These are phyloP conservation scores for Polysphondylium violaceum DNA, from an alignment of 78 protist species.

Conservation along the genomic window DNA sequence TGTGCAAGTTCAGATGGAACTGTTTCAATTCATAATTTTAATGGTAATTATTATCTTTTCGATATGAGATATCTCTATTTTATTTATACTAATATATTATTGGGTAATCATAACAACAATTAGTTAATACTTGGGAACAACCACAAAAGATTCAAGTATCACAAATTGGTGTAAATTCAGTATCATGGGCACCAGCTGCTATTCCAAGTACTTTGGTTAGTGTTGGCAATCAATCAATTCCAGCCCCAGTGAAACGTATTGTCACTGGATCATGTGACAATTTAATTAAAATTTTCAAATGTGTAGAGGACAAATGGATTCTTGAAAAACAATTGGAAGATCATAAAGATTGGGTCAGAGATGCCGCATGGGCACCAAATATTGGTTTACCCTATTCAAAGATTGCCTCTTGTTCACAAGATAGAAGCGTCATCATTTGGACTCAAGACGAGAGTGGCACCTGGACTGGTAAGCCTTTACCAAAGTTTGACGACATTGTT, in stretches of 20 bases:
- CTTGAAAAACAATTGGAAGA: constrained; percentile 47
- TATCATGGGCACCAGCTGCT: constrained; percentile 94
- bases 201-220: constrained; percentile 53
- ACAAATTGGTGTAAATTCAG: constrained; percentile 91
- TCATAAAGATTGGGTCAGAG: constrained; percentile 98
- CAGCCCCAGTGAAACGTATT: constrained; percentile 80
- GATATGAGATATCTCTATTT: background rate
- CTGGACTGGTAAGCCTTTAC: constrained; percentile 76
- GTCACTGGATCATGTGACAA: constrained; percentile 97
- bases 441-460: constrained; percentile 68
- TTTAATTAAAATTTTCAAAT: constrained; percentile 91
- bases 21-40: constrained; percentile 83
- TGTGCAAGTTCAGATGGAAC: constrained; percentile 93
- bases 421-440: constrained; percentile 90
- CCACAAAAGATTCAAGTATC: constrained; percentile 83
- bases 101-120: background rate
- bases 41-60: constrained; percentile 12
- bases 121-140: constrained; percentile 68
- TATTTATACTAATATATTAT: background rate
- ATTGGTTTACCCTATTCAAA: constrained; percentile 73
- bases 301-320: constrained; percentile 68
- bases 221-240: constrained; percentile 3
- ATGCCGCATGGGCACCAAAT: constrained; percentile 98
- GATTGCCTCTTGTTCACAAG: constrained; percentile 95
- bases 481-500: constrained; percentile 80